Evolutionary conservation across 2,329 filamentous ascomycete genomes (phyloP), one percentile per base, ranked within the genome.

Genomic region (Alternaria sp.): DNA sequence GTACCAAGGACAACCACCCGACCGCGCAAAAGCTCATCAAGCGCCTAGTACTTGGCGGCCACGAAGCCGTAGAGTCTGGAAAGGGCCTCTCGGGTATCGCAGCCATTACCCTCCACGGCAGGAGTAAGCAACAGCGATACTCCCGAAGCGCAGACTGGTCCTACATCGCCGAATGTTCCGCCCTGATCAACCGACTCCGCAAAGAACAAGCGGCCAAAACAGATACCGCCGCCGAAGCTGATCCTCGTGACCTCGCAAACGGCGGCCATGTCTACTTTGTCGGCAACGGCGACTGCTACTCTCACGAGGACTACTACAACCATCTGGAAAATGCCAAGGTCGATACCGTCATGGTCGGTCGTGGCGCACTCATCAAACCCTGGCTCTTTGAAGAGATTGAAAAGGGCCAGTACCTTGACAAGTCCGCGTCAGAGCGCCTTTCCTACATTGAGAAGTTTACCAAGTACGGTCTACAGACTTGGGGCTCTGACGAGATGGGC

Each of bases 381-480:
- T 99, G 96, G 96, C 85, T 99, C 66, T 99, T 98, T 77, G 96
- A 99, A 80, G 96, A 99, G 81, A 98, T 99, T 59, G 88, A 92
- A 70, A 87, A 89, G 66, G 91, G 92, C 6, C 96, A 98, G 81
- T 97, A 98, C 77, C 88, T 99, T 43, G 96, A 99, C 84, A 99
- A 99, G 81, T 93, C 92, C 4, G 91, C 95, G 3, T 87, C 89
- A 6, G 95, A 99, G 83, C 91, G 96, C 61, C 87, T 99, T 28
- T 82, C 84, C 36, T 93, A 97, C 74, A 85, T 99, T 36, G 93
- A 97, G 81, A 93, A 93, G 74, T 99, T 97, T 77, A 91, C 88
- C 59, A 90, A 91, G 62, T 97, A 96, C 77, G 96, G 96, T 9
- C 87, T 99, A 57, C 93, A 97, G 75, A 90, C 92, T 28, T 99